Evolutionary conservation across 2,329 filamentous ascomycete species (phyloP).

Genomic region (Claviceps sp.): DNA sequence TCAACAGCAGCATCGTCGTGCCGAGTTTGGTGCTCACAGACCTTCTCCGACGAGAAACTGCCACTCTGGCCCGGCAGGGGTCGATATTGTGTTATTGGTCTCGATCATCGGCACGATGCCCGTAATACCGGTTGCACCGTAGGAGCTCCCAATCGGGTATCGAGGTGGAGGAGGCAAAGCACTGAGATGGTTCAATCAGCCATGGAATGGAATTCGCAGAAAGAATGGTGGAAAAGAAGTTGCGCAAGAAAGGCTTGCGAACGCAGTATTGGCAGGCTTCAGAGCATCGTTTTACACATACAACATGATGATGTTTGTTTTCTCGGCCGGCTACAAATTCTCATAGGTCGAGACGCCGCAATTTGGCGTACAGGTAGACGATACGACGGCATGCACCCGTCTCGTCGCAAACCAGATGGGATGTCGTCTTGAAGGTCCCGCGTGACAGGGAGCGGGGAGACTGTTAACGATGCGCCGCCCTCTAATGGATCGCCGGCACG

Average conservation of each 20-base stretch:
- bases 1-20: background rate
- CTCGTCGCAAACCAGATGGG: background rate
- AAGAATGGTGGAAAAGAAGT: background rate
- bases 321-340: background rate
- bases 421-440: background rate
- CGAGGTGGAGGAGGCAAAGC: conserved; percentile 77
- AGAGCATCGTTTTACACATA: conserved; percentile 8
- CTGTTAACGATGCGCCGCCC: background rate
- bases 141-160: conserved; percentile 62
- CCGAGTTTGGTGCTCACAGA: conserved; percentile 18
- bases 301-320: conserved; percentile 12
- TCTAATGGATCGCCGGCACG: background rate
- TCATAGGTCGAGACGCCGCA: background rate
- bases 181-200: conserved; percentile 27
- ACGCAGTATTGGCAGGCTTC: background rate
- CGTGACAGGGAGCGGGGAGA: background rate
- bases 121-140: conserved; percentile 55
- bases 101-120: conserved; percentile 68
- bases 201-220: background rate
- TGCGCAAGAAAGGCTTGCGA: background rate
- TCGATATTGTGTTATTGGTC: conserved; percentile 79
- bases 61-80: conserved; percentile 70
- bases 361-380: background rate
- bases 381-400: background rate
- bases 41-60: conserved; percentile 92